Evolutionary conservation across 2,329 filamentous ascomycete species (phyloP).

Genomic region (Claviceps arundinis): DNA sequence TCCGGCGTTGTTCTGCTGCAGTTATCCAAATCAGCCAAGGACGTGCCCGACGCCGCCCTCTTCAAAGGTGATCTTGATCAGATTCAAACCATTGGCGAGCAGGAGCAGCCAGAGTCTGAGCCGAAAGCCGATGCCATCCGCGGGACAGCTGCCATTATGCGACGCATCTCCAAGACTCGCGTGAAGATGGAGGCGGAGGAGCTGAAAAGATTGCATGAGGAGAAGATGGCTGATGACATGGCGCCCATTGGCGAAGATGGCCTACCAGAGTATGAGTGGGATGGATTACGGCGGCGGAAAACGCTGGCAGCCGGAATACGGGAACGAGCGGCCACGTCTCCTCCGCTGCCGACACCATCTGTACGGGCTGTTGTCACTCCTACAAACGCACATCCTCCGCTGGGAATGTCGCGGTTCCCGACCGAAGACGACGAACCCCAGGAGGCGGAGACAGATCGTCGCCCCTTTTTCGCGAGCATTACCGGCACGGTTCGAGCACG

Average conservation of each 20-base stretch:
- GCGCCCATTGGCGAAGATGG: conserved; percentile 68
- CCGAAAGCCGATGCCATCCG: conserved; percentile 94
- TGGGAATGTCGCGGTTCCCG: conserved; percentile 81
- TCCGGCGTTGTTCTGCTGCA: conserved; percentile 84
- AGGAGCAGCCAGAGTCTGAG: conserved; percentile 91
- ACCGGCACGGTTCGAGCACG: conserved; percentile 36
- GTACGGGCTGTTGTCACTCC: conserved; percentile 10
- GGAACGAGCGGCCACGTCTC: conserved; percentile 14
- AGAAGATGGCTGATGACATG: conserved; percentile 58
- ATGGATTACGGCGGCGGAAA: conserved; percentile 67
- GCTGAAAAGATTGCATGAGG: conserved; percentile 62
- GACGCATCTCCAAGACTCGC: conserved; percentile 63
- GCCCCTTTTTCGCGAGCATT: conserved; percentile 39
- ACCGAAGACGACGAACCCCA: conserved; percentile 47
- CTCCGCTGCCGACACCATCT: conserved; percentile 15
- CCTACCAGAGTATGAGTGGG: conserved; percentile 63
- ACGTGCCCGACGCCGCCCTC: conserved; percentile 85
- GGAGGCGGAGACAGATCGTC: conserved; percentile 30
- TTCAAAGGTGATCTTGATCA: conserved; percentile 91
- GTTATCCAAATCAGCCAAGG: conserved; percentile 95
- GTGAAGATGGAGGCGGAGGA: conserved; percentile 72
- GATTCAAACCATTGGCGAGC: conserved; percentile 86
- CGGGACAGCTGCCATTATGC: conserved; percentile 75
- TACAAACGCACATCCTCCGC: conserved; percentile 20
- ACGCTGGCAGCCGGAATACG: conserved; percentile 31